Evolutionary conservation across 805 yeast species (phyloP).

Genomic region (Metschnikowia lunata): DNA sequence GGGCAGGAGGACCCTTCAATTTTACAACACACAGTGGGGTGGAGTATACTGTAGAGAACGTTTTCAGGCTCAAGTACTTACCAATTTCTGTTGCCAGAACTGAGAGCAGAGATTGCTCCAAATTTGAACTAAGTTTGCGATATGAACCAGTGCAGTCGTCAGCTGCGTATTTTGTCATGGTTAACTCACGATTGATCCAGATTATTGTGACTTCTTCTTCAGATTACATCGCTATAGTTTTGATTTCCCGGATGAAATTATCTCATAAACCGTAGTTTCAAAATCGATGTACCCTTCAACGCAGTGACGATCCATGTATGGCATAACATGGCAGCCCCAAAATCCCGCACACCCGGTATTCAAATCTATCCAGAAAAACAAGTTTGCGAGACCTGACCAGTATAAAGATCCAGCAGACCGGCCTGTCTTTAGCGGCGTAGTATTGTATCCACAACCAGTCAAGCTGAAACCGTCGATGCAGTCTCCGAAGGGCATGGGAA

Average conservation of each 20-base stretch:
- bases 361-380: slow-evolving; percentile 38
- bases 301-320: slow-evolving; percentile 24
- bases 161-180: too few species aligned
- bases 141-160: too few species aligned
- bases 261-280: slow-evolving; percentile 12
- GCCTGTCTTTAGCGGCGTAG: slow-evolving; percentile 27
- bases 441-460: slow-evolving; percentile 28
- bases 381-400: slow-evolving; percentile 40
- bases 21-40: too few species aligned
- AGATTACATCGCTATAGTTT: too few species aligned
- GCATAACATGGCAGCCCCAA: slow-evolving; percentile 38
- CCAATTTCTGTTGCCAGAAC: too few species aligned
- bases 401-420: slow-evolving; percentile 32
- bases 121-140: too few species aligned
- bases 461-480: slow-evolving; percentile 30
- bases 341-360: slow-evolving; percentile 36
- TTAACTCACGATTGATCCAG: too few species aligned
- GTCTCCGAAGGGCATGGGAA: slow-evolving; percentile 17
- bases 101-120: too few species aligned
- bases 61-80: too few species aligned
- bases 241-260: background rate
- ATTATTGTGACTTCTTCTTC: too few species aligned
- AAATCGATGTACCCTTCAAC: slow-evolving; percentile 12
- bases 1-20: too few species aligned
- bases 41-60: too few species aligned